Evolutionary conservation across 2,329 filamentous ascomycete species (phyloP).

Genomic region (Chaetomium olivaceum): DNA sequence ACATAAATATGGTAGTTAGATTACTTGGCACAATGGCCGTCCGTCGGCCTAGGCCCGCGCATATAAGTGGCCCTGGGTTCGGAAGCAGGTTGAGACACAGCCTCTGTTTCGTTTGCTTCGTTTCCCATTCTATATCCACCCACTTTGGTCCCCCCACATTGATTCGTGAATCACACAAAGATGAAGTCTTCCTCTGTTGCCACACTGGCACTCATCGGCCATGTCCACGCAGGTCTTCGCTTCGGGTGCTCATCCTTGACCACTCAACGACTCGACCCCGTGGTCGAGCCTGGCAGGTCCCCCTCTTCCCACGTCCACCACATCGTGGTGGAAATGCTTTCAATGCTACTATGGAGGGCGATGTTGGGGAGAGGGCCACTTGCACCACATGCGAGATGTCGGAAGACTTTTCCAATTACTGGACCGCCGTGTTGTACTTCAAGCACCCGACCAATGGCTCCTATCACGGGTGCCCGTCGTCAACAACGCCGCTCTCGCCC

Average conservation of each 20-base stretch:
- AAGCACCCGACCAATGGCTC: constrained; percentile 34
- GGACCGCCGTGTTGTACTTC: constrained; percentile 35
- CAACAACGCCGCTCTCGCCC: constrained; percentile 8
- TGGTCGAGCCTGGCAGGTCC: constrained; percentile 32
- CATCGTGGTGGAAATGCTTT: constrained; percentile 36
- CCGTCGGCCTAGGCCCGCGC: no score
- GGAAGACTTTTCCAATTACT: constrained; percentile 38
- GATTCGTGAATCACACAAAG: no score
- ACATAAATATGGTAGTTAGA: neutral
- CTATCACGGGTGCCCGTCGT: constrained; percentile 33
- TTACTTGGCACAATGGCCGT: neutral
- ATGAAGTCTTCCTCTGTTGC: neutral
- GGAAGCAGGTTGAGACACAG: no score
- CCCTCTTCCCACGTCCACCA: constrained; percentile 34
- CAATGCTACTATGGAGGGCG: constrained; percentile 32
- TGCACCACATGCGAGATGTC: constrained; percentile 37
- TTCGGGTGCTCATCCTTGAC: constrained; percentile 36
- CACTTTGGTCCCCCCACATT: no score
- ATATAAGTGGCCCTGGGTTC: neutral
- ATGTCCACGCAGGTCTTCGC: constrained; percentile 33
- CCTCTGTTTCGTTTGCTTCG: neutral
- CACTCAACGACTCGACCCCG: constrained; percentile 34
- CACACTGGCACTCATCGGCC: constrained; percentile 19
- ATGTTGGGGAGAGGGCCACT: constrained; percentile 28
- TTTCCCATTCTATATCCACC: no score